Evolutionary conservation across 495 filamentous ascomycete species (phyloP), one percentile per base, ranked within the genome.

Genomic region (Hypoxylon trugodes): DNA sequence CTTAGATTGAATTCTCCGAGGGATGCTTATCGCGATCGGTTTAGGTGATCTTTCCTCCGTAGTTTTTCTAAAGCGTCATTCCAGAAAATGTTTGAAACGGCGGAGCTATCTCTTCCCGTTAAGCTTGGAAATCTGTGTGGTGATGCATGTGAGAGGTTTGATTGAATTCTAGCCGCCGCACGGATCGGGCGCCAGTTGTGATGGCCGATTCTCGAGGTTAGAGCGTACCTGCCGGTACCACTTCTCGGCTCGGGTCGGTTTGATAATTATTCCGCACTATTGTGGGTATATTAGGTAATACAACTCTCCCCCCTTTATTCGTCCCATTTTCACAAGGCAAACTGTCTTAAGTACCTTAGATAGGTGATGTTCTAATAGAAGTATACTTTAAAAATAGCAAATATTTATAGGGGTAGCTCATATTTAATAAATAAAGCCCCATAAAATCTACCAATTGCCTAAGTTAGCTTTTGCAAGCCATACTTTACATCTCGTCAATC

Each of bases 171-270:
- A 18, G 22, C 43, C 26, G 32, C 49, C 22, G n/a, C 9, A 28
- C 40, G 30, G 32, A 16, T 59, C 54, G 37, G 54, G 54, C 43
- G 43, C 35, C 35, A 49, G 33, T 49, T 13, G 33, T 28, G 26
- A 41, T 24, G 35, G 35, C 35, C 19, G 22, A 40, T n/a, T 13
- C 36, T 52, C 22, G 49, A 56, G 38, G 40, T 41, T 12, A 19
- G 36, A 18, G 5, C 15, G 12, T 22, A 37, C 47, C 33, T 1
- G 36, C 47, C 47, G 38, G n/a, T n/a, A n/a, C n/a, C n/a, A n/a
- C n/a, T 45, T 50, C 40, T 46, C 40, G 38, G 40, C 18, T 56
- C 25, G 52, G 28, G n/a, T 56, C 52, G 52, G 28, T 4, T 2
- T 7, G 9, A 15, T 25, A 13, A 12, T 56, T 56, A 45, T 42